Percentiles rank a stretch among this genome's conserved stretches.
phyloP scores from a whole-genome alignment of 352 stramenopile species.

The Phytopythium chamaehyphon region DNA sequence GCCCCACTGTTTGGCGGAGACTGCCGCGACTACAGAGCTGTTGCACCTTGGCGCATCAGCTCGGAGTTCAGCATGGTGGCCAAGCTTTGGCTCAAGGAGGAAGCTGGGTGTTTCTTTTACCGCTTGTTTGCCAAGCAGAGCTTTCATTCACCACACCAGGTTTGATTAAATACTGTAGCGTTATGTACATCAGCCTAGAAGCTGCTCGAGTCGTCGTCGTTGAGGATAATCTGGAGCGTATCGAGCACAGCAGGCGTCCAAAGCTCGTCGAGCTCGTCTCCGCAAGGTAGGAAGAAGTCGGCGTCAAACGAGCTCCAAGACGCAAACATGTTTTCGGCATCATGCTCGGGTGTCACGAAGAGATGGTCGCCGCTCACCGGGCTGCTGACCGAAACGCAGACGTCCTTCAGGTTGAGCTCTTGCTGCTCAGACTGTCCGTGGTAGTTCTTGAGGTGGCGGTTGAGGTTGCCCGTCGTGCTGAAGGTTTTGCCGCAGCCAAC shows the following conservation, averaged over 20 bases:
- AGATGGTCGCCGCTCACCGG: conserved; percentile 23
- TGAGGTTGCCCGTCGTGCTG: conserved; percentile 42
- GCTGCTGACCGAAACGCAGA: conserved; percentile 8
- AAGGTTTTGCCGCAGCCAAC: conserved; percentile 40
- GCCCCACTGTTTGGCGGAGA: no score
- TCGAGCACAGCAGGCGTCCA: conserved; percentile 23
- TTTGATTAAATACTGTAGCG: no score
- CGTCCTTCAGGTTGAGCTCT: background rate
- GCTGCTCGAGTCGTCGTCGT: conserved; percentile 16
- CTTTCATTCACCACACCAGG: no score
- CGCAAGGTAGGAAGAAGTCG: background rate
- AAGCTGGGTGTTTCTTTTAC: no score
- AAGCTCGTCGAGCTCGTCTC: conserved; percentile 14
- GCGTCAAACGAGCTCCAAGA: background rate
- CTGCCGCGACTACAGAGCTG: no score
- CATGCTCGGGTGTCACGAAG: conserved; percentile 4
- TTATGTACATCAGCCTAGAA: background rate
- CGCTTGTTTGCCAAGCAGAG: no score
- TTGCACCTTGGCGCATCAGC: no score
- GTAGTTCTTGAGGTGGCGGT: conserved; percentile 24
- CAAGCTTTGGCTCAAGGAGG: no score
- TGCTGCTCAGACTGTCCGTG: conserved; percentile 12
- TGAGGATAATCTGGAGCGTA: conserved; percentile 22
- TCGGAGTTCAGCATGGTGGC: no score
- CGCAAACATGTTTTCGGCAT: background rate